A percentile compares a stretch with the other conserved stretches of the same genome.
phyloP scores from a whole-genome alignment of 1,284 basidiomycete species.

The Xanthoconium separans region DNA sequence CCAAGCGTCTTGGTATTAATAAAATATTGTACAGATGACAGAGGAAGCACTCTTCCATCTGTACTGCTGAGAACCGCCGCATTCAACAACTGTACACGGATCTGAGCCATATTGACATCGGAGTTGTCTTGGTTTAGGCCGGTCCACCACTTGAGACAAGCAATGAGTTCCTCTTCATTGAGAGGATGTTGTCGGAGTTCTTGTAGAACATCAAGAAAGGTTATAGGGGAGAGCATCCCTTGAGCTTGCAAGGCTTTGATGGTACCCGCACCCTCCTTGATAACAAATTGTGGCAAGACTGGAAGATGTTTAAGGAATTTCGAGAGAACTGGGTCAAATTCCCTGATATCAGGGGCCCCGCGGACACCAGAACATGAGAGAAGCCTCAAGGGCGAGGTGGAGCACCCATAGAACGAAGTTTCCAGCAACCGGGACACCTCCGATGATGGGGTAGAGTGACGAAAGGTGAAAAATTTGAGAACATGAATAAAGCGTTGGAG shows the following conservation, averaged over 20 bases:
- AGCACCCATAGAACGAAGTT: slow-evolving; percentile 78
- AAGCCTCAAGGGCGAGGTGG: slow-evolving; percentile 58
- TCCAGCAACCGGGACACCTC: slow-evolving; percentile 83
- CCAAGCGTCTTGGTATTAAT: slow-evolving; percentile 68
- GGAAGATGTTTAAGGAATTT: slow-evolving; percentile 83
- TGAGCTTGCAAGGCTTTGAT: slow-evolving; percentile 66
- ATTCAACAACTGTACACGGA: slow-evolving; percentile 65
- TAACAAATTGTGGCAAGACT: slow-evolving; percentile 66
- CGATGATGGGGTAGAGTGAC: slow-evolving; percentile 82
- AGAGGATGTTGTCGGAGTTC: slow-evolving; percentile 80
- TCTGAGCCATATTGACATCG: slow-evolving; percentile 39
- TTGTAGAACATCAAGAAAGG: slow-evolving; percentile 82
- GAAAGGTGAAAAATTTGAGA: slow-evolving; percentile 88
- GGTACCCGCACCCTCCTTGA: slow-evolving; percentile 65
- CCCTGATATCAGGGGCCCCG: slow-evolving; percentile 68
- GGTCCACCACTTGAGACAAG: slow-evolving; percentile 91
- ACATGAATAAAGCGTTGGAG: slow-evolving; percentile 75
- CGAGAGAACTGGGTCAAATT: slow-evolving; percentile 74
- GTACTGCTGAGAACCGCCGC: slow-evolving; percentile 62
- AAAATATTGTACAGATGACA: slow-evolving; percentile 72
- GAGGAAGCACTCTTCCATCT: slow-evolving; percentile 54
- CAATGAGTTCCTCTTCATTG: slow-evolving; percentile 71
- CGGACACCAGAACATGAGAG: slow-evolving; percentile 82
- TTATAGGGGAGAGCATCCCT: slow-evolving; percentile 78
- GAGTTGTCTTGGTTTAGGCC: slow-evolving; percentile 53